A percentile compares a stretch with the other conserved stretches of the same genome.
phyloP scores from a whole-genome alignment of 768 basidiomycete species.

The Leccinum olivaceopallidum region DNA sequence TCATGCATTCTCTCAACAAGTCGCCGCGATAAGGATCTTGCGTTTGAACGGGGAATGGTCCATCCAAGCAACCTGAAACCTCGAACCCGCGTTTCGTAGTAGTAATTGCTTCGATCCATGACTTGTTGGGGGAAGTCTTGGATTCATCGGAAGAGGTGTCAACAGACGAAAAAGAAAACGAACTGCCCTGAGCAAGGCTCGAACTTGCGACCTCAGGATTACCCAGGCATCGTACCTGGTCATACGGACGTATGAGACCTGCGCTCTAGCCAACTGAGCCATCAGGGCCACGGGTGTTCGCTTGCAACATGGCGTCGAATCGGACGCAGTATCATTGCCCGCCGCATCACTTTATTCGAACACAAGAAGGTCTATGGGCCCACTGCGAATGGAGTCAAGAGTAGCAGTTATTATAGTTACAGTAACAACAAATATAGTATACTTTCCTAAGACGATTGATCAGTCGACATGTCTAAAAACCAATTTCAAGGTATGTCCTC shows the following conservation, averaged over 20 bases:
- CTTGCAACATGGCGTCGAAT: not conserved
- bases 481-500: slow-evolving; percentile 41
- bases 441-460: not conserved
- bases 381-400: not conserved
- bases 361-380: too few species aligned
- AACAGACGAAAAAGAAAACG: slow-evolving; percentile 11
- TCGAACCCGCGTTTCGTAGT: not conserved
- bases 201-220: slow-evolving; percentile 66
- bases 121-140: too few species aligned
- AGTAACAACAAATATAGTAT: not conserved
- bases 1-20: not conserved
- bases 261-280: slow-evolving; percentile 58
- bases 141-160: not conserved
- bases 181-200: slow-evolving; percentile 54
- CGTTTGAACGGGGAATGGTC: not conserved
- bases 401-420: not conserved
- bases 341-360: too few species aligned
- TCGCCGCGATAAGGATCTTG: not conserved
- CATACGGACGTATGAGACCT: slow-evolving; percentile 49
- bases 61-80: not conserved
- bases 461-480: not conserved
- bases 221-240: slow-evolving; percentile 26
- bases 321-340: not conserved
- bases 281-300: slow-evolving; percentile 41
- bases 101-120: not conserved